A percentile compares a stretch with the other conserved stretches of the same genome.
These are phyloP conservation scores for Dissophora ornata DNA, from an alignment of 192 early-diverging fungal genomes.

Conservation along the genomic window DNA sequence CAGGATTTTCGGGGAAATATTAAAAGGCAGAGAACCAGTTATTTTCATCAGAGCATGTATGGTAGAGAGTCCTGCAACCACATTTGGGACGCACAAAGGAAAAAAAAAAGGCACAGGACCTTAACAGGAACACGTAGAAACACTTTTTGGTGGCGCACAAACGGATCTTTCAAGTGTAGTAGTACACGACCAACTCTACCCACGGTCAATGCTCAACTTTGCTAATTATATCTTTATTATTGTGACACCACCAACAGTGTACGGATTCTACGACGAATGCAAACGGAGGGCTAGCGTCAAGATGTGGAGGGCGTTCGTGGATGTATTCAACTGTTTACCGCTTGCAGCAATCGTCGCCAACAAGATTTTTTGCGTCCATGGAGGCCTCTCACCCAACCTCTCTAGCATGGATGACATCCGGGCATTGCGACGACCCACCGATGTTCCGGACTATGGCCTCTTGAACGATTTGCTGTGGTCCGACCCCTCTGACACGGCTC, in stretches of 20 bases:
- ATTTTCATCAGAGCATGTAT: too few relatives aligned
- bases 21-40: too few relatives aligned
- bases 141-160: too few relatives aligned
- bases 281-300: conserved; percentile 88
- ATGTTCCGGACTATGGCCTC: conserved; percentile 93
- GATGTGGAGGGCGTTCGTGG: conserved; percentile 91
- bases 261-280: conserved; percentile 98
- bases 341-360: conserved; percentile 91
- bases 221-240: conserved; percentile 6
- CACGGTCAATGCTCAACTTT: background rate
- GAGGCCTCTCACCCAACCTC: conserved; percentile 84
- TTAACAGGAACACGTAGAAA: too few relatives aligned
- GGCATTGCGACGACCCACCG: conserved; percentile 80
- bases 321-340: conserved; percentile 93
- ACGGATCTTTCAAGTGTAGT: too few relatives aligned
- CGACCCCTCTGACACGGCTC: conserved; percentile 84
- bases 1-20: too few relatives aligned
- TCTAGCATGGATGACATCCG: conserved; percentile 89
- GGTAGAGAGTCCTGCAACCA: too few relatives aligned
- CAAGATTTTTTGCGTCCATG: conserved; percentile 98
- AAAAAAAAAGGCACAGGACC: too few relatives aligned
- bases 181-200: too few relatives aligned
- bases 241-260: conserved; percentile 60
- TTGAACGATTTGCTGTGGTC: conserved; percentile 95
- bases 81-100: too few relatives aligned